Conservation (phyloP, 768 basidiomycete genomes). For the Phallus indusiatus region DNA sequence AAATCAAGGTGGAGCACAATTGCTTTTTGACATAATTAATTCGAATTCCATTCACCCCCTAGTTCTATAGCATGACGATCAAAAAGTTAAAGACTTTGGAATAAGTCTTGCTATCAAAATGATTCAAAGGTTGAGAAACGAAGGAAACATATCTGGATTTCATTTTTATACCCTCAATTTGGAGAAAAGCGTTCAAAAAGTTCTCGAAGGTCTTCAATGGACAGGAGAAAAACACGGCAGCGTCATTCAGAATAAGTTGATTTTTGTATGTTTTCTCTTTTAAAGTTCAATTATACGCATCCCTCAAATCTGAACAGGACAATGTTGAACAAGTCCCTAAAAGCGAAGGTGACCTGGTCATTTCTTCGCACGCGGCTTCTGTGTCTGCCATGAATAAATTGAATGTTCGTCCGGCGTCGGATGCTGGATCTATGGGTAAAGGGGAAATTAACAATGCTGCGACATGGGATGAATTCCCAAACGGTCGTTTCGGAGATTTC, state of each 20-base stretch:
- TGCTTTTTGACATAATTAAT: no score
- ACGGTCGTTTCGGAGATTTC: conserved; percentile 95
- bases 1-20: conserved; percentile 54
- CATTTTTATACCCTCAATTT: conserved; percentile 97
- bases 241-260: conserved; percentile 48
- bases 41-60: not conserved
- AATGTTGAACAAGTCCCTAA: conserved; percentile 24
- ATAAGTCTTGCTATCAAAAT: conserved; percentile 75
- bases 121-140: conserved; percentile 48
- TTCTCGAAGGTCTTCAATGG: conserved; percentile 78
- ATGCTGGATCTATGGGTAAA: conserved; percentile 48
- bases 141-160: conserved; percentile 59
- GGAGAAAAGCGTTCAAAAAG: conserved; percentile 85
- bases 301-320: conserved; percentile 26
- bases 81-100: conserved; percentile 92
- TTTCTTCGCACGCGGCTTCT: conserved; percentile 59
- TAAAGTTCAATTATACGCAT: conserved; percentile 2
- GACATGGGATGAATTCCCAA: conserved; percentile 94
- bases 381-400: conserved; percentile 51
- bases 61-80: conserved; percentile 76
- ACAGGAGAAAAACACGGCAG: conserved; percentile 29
- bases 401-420: conserved; percentile 31
- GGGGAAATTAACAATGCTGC: conserved; percentile 71
- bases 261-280: conserved; percentile 36
- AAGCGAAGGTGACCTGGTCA: conserved; percentile 32